Evolutionary conservation across 352 stramenopile genomes (phyloP).

Genomic region (Phytophthora lateralis): DNA sequence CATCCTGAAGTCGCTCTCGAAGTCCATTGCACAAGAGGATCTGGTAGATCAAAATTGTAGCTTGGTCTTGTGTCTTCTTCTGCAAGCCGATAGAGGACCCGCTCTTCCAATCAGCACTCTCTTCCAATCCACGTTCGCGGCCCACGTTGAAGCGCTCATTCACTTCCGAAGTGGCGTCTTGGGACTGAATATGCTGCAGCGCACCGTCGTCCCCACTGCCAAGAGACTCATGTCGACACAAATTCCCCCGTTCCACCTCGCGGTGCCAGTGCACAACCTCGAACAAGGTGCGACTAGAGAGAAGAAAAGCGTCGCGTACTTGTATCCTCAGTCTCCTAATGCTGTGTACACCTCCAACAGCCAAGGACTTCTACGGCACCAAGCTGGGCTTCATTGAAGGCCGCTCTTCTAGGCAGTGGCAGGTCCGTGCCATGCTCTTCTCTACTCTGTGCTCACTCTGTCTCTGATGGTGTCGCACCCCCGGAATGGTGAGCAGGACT

Average conservation of each 20-base stretch:
- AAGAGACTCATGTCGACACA: constrained; percentile 38
- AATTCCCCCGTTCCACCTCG: constrained; percentile 87
- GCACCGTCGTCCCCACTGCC: constrained; percentile 9
- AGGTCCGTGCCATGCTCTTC: constrained; percentile 45
- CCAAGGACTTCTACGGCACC: constrained; percentile 93
- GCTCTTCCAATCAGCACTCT: constrained; percentile 23
- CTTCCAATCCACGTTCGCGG: constrained; percentile 18
- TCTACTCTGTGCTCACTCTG: background rate
- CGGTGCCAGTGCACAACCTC: constrained; percentile 96
- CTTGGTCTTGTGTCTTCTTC: too few species aligned
- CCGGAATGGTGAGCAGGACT: constrained; percentile 72
- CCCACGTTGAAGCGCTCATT: background rate
- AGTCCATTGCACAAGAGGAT: too few species aligned
- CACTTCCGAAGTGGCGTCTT: background rate
- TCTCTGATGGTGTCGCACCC: constrained; percentile 11
- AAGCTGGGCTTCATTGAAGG: constrained; percentile 93
- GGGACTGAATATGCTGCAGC: background rate
- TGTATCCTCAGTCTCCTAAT: background rate
- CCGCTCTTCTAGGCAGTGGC: constrained; percentile 92
- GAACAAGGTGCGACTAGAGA: constrained; percentile 50
- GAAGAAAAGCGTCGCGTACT: too few species aligned
- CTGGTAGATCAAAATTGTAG: too few species aligned
- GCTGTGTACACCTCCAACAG: constrained; percentile 29
- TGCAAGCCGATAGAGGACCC: background rate
- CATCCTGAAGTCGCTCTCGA: too few species aligned